These are phyloP conservation scores for Candida nitratophila DNA, from an alignment of 805 yeast species.

Conservation along the genomic window DNA sequence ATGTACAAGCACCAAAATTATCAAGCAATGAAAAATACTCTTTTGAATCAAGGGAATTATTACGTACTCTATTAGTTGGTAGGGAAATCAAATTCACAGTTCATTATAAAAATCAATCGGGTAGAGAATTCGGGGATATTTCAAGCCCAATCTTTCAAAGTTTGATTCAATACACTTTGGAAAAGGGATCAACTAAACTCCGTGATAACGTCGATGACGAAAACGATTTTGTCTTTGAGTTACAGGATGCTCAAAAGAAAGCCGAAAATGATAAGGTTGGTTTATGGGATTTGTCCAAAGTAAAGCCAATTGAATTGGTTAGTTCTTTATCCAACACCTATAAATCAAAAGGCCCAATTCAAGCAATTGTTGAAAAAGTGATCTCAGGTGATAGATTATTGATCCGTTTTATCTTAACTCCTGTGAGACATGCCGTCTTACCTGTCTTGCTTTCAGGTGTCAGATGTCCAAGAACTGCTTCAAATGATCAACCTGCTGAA, in stretches of 20 bases:
- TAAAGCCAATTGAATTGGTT: slow-evolving; percentile 17
- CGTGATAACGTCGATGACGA: slow-evolving; percentile 49
- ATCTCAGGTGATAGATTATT: slow-evolving; percentile 74
- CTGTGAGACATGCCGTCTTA: slow-evolving; percentile 46
- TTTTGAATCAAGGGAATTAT: slow-evolving; percentile 52
- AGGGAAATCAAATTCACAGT: slow-evolving; percentile 56
- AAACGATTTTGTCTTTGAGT: slow-evolving; percentile 22
- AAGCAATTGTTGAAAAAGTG: slow-evolving; percentile 67
- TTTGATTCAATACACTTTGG: slow-evolving; percentile 47
- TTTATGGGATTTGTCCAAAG: slow-evolving; percentile 38
- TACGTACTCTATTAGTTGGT: slow-evolving; percentile 58
- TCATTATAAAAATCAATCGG: slow-evolving; percentile 43
- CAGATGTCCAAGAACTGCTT: slow-evolving; percentile 62
- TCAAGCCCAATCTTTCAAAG: slow-evolving; percentile 57
- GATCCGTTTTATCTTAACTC: slow-evolving; percentile 44
- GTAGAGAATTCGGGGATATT: slow-evolving; percentile 67
- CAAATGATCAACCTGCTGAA: slow-evolving; percentile 35
- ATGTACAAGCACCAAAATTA: slow-evolving; percentile 52
- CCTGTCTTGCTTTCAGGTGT: slow-evolving; percentile 70
- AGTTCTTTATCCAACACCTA: slow-evolving; percentile 25
- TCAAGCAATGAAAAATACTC: slow-evolving; percentile 38
- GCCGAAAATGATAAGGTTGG: slow-evolving; percentile 51
- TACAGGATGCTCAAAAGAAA: slow-evolving; percentile 34
- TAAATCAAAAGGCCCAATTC: slow-evolving; percentile 31
- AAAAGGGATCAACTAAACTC: slow-evolving; percentile 55